Evolutionary conservation across 1,284 basidiomycete species (phyloP).

Genomic region (Sanghuangporus sanghuang): DNA sequence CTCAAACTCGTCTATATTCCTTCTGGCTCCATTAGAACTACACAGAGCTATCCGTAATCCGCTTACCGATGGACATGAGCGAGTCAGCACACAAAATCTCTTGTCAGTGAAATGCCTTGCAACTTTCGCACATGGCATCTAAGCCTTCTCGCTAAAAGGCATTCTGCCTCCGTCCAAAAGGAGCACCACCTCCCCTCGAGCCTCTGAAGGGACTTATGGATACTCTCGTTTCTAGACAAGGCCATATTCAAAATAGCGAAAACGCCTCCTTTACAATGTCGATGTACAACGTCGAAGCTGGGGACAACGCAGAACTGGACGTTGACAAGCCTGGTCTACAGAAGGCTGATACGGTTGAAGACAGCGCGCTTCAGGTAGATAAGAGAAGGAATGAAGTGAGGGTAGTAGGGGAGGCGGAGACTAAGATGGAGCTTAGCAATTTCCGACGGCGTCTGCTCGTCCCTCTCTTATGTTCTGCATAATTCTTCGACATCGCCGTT

Average conservation of each 20-base stretch:
- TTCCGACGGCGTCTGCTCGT: slow-evolving; percentile 27
- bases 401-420: neutral
- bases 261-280: neutral
- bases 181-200: neutral
- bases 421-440: too few species aligned
- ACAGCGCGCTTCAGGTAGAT: neutral
- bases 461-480: slow-evolving; percentile 38
- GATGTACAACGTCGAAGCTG: neutral
- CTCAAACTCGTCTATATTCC: too few species aligned
- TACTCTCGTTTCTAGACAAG: too few species aligned
- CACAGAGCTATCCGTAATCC: too few species aligned
- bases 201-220: too few species aligned
- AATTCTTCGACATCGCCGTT: slow-evolving; percentile 34
- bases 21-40: too few species aligned
- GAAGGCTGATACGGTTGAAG: neutral
- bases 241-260: neutral
- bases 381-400: too few species aligned
- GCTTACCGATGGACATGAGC: too few species aligned
- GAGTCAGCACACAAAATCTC: too few species aligned
- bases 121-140: neutral
- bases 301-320: neutral
- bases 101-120: too few species aligned
- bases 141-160: neutral
- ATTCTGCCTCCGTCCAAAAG: neutral
- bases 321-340: too few species aligned